Evolutionary conservation across 1,284 basidiomycete species (phyloP), one percentile per base, ranked within the genome.

Genomic region (Rhodotorula sp.): DNA sequence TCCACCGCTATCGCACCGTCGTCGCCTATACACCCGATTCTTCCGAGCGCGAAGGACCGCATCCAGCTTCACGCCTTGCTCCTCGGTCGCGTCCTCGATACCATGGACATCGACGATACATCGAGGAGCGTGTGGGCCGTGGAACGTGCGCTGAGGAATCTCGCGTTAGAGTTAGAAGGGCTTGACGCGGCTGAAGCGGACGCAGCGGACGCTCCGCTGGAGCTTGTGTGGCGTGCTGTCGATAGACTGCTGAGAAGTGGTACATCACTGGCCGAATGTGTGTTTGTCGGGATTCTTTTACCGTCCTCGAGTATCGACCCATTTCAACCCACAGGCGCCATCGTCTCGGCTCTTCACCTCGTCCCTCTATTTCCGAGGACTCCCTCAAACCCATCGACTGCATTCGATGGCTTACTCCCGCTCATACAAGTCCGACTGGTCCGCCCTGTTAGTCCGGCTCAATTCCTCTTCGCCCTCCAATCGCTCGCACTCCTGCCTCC

Each of bases 401-500:
- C 53, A 18, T 44, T 9, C 24, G 10, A 8, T 9, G 26, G 18
- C 1, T 52, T 70, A 6, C 61, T 70, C 30, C 22, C 57, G 4
- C 56, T 31, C 40, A 10, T 67, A n/a, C 8, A 62, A n/a, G 11
- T 40, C 16, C 30, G 3, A 50, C 55, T 53, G 28, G 50, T 26
- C 47, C 37, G 5, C 20, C 54, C 28, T 18, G 18, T 7, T 24
- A 46, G 22, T 2, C 28, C 61, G 5, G 40, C 47, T 30, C 8
- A 37, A 2, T 28, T 22, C 8, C 9, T 65, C 5, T 58, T 65
- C 46, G 65, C 55, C 15, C 56, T 70, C 7, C 40, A 44, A 8
- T 40, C 54, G 13, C 62, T 70, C 26, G 30, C 54, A 1, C 34
- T 51, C 2, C 30, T 70, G 1, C 69, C 69, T 22, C 44, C 53